Percentiles rank a stretch among this genome's conserved stretches.
phyloP scores from a whole-genome alignment of 192 early-diverging fungal genomes.

The Physocladia obscura region DNA sequence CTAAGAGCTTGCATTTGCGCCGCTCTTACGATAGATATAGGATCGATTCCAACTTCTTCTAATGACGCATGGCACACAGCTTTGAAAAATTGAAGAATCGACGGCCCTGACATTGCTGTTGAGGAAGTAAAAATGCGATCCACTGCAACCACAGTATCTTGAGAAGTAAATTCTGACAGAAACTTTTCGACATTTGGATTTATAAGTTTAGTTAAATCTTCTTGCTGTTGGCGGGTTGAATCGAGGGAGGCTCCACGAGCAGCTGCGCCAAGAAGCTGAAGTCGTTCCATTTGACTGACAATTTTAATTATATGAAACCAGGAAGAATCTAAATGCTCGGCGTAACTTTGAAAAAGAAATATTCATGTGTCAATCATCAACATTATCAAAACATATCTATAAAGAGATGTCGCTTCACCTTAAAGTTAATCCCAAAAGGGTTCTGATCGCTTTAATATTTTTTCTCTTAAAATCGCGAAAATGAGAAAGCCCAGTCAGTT shows the following conservation, averaged over 20 bases:
- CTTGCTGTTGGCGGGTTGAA: conserved; percentile 2
- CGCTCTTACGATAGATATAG: conserved; percentile 30
- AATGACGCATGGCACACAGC: conserved; percentile 81
- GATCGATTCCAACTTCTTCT: conserved; percentile 77
- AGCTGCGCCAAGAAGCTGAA: conserved; percentile 68
- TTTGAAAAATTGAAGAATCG: conserved; percentile 87
- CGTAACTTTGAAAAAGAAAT: conserved; percentile 10
- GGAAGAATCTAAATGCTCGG: conserved; percentile 54
- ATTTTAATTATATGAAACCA: conserved; percentile 85
- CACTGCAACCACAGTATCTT: conserved; percentile 73
- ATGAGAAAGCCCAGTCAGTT: conserved; percentile 83
- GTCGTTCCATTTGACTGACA: conserved; percentile 82
- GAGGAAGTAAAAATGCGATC: conserved; percentile 85
- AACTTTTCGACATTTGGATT: conserved; percentile 45
- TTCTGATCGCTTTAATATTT: conserved; percentile 87
- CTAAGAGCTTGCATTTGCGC: background rate
- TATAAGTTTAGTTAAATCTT: background rate
- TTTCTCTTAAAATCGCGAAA: conserved; percentile 84
- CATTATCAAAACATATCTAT: background rate
- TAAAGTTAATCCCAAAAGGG: conserved; percentile 75
- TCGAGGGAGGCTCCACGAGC: conserved; percentile 16
- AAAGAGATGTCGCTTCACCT: conserved; percentile 7
- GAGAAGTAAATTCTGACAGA: conserved; percentile 52
- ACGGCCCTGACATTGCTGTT: conserved; percentile 72
- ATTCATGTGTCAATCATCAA: background rate